phyloP scores from a whole-genome alignment of 2,329 filamentous ascomycete species.

The Phyllosticta capitalensis region DNA sequence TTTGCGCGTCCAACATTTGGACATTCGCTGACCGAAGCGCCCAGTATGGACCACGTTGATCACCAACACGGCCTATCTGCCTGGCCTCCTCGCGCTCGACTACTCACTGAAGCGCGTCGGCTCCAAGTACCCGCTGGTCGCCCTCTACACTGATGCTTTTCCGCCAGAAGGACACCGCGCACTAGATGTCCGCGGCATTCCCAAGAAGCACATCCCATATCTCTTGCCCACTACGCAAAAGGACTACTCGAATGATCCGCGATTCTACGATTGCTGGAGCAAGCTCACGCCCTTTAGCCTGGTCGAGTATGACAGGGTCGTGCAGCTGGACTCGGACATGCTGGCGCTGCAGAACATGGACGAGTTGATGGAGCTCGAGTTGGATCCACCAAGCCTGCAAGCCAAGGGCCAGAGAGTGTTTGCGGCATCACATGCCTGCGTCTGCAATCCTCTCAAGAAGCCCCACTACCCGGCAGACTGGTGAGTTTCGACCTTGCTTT shows the following conservation, averaged over 20 bases:
- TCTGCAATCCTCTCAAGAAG: slow-evolving; percentile 74
- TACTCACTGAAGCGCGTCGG: slow-evolving; percentile 58
- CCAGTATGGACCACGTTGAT: slow-evolving; percentile 81
- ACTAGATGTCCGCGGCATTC: slow-evolving; percentile 59
- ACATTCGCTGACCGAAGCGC: slow-evolving; percentile 10
- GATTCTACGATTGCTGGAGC: slow-evolving; percentile 86
- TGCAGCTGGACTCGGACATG: slow-evolving; percentile 87
- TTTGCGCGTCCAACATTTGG: background rate
- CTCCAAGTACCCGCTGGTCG: slow-evolving; percentile 69
- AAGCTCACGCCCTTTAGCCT: slow-evolving; percentile 75
- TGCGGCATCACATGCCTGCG: slow-evolving; percentile 74
- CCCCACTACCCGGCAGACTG: slow-evolving; percentile 70
- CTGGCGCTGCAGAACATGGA: slow-evolving; percentile 78
- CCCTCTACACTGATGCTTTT: slow-evolving; percentile 72
- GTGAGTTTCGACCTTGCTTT: slow-evolving; percentile 26
- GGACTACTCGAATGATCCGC: slow-evolving; percentile 66
- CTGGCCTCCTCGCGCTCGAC: slow-evolving; percentile 72
- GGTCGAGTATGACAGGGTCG: slow-evolving; percentile 65
- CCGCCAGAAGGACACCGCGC: slow-evolving; percentile 58
- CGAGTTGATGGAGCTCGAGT: slow-evolving; percentile 73
- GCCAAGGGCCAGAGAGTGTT: slow-evolving; percentile 59
- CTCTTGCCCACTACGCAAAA: slow-evolving; percentile 56
- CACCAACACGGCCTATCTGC: slow-evolving; percentile 73
- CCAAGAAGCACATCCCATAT: slow-evolving; percentile 60
- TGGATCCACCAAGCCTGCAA: slow-evolving; percentile 48